phyloP scores from a whole-genome alignment of 2,329 filamentous ascomycete species.

The Teratosphaeria zuluensis region DNA sequence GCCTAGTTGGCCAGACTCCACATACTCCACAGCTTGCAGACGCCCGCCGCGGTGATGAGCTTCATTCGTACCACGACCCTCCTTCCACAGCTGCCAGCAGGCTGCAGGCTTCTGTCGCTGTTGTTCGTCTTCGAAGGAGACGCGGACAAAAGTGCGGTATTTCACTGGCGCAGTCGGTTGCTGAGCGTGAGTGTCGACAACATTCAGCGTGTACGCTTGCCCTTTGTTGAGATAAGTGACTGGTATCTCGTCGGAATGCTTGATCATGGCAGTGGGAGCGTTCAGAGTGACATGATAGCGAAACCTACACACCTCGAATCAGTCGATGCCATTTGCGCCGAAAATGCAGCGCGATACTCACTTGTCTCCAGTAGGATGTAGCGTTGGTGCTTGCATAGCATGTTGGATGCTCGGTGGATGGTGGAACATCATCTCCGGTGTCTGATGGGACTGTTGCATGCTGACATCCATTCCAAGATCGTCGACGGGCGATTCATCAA shows the following conservation, averaged over 20 bases:
- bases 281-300: conserved; percentile 85
- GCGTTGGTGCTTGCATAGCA: conserved; percentile 35
- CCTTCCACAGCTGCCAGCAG: conserved; percentile 92
- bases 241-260: conserved; percentile 78
- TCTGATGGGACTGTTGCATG: conserved; percentile 51
- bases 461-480: conserved; percentile 46
- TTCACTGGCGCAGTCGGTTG: conserved; percentile 52
- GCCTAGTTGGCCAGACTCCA: conserved; percentile 54
- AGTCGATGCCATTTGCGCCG: conserved; percentile 9
- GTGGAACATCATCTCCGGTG: conserved; percentile 51
- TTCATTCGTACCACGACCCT: conserved; percentile 89
- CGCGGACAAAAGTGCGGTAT: conserved; percentile 85
- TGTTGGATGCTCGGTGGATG: conserved; percentile 38
- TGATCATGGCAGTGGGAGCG: conserved; percentile 94
- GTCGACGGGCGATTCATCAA: conserved; percentile 58
- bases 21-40: conserved; percentile 88
- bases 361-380: conserved; percentile 38
- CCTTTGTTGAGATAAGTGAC: conserved; percentile 98
- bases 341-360: conserved; percentile 22
- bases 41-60: conserved; percentile 88
- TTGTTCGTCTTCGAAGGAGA: conserved; percentile 94
- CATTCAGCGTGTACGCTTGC: conserved; percentile 79
- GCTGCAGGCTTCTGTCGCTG: conserved; percentile 72
- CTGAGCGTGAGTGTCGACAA: conserved; percentile 64
- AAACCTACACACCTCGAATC: conserved; percentile 46